phyloP scores from a whole-genome alignment of 805 yeast genomes.

The Candida montana region DNA sequence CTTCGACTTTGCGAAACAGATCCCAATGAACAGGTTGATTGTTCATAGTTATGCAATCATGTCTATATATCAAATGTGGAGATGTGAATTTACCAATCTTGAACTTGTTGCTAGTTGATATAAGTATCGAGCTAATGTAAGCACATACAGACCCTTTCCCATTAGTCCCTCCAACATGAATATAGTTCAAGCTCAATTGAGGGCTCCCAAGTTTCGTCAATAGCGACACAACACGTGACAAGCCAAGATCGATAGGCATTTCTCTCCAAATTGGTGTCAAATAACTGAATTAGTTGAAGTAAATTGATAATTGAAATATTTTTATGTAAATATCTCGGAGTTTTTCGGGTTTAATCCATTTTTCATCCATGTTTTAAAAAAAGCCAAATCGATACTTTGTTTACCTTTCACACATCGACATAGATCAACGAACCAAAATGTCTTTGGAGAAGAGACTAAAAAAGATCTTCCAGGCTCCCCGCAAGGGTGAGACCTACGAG shows the following conservation, averaged over 20 bases:
- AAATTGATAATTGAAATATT: background rate
- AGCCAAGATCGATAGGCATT: constrained; percentile 49
- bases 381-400: background rate
- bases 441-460: constrained; percentile 48
- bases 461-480: constrained; percentile 52
- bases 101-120: constrained; percentile 33
- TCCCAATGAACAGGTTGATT: constrained; percentile 45
- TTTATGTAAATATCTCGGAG: background rate
- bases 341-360: background rate
- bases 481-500: constrained; percentile 82
- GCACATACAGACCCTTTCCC: constrained; percentile 95
- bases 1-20: constrained; percentile 42
- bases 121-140: constrained; percentile 62
- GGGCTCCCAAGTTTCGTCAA: constrained; percentile 60
- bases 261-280: background rate
- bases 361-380: background rate
- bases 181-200: constrained; percentile 52
- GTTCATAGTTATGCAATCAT: constrained; percentile 72
- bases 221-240: constrained; percentile 43
- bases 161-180: constrained; percentile 96
- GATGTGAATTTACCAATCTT: constrained; percentile 79
- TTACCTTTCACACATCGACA: background rate
- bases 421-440: constrained; percentile 11
- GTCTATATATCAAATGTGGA: constrained; percentile 71
- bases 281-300: background rate